Base-by-base conservation (phyloP, 306 rosid genomes). In the Arachis hypogaea region DNA sequence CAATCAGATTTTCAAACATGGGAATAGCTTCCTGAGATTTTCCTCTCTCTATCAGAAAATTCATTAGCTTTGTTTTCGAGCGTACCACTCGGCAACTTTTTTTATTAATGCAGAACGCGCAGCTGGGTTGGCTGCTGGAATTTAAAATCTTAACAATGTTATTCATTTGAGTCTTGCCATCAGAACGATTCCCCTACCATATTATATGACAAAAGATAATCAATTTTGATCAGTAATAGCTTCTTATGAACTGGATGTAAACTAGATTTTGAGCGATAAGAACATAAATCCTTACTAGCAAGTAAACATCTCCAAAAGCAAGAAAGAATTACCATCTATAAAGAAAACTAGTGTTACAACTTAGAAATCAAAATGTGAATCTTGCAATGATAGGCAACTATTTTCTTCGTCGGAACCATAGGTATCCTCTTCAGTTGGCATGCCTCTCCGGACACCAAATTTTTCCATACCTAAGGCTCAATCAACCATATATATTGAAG, bases 21-120 rank as follows among this genome's bases (percentile, higher is more conserved):
- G 73, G 44, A 68, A 59, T 77, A 5, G 76, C 91, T 72, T 85
- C 89, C 78, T 79, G 89, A 2, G 86, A 82, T 51, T 82, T 89
- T 65, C 89, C 86, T 75, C 78, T 85, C 47, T 86, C 83, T 41
- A 89, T 79, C 68, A 77, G 71, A 75, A 76, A 63, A 71, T 87
- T 87, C 95, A 89, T 89, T 66, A 79, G 41, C 67, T 80, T 85
- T 58, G 91, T 89, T 72, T 77, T 85, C 7, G 90, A 84, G 10
- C 80, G 83, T 64, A 85, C 88, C 8, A 74, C 70, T 63, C 63
- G 74, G 47, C 92, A 89, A 59, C 87, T 86, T 18, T 62, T 81
- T 75, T 71, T 67, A 14, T 74, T 47, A 65, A 49, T 69, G 86
- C 93, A 90, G 78, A 75, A 50, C 41, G 28, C 63, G 76, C 96